Percentiles rank a stretch among this genome's conserved stretches.
Evolutionary conservation across 2,329 filamentous ascomycete genomes (phyloP).

Genomic region (Zasmidium cellare): DNA sequence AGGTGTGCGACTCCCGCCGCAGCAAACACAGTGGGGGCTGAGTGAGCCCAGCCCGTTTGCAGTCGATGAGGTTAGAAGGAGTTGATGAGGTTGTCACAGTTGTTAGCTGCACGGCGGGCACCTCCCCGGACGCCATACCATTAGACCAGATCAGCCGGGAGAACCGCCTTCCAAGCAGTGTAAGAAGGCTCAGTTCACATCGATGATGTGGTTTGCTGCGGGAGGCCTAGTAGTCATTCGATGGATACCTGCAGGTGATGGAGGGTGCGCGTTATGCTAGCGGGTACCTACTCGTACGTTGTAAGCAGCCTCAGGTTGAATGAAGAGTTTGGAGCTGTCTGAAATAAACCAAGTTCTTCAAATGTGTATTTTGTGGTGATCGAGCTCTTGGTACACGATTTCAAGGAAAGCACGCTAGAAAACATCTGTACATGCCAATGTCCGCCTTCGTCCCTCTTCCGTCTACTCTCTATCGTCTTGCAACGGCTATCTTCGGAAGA

Average conservation of each 20-base stretch:
- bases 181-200: not conserved
- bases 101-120: not conserved
- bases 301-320: not conserved
- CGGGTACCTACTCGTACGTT: not conserved
- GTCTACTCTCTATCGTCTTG: conserved; percentile 4
- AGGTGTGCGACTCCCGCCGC: not conserved
- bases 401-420: conserved; percentile 24
- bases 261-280: not conserved
- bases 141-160: not conserved
- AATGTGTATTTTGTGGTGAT: conserved; percentile 8
- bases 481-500: conserved; percentile 28
- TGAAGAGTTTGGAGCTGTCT: not conserved
- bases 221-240: no score
- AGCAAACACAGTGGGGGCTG: no score
- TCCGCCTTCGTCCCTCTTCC: conserved; percentile 10
- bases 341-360: not conserved
- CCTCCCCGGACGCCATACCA: not conserved
- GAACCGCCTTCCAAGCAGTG: not conserved
- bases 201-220: not conserved
- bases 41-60: no score
- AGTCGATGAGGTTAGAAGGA: no score
- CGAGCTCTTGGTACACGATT: conserved; percentile 23
- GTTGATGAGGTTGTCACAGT: no score
- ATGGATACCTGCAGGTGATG: no score
- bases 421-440: conserved; percentile 25